Evolutionary conservation across 78 protist species (phyloP).

Genomic region (Creolimax fragrantissima): DNA sequence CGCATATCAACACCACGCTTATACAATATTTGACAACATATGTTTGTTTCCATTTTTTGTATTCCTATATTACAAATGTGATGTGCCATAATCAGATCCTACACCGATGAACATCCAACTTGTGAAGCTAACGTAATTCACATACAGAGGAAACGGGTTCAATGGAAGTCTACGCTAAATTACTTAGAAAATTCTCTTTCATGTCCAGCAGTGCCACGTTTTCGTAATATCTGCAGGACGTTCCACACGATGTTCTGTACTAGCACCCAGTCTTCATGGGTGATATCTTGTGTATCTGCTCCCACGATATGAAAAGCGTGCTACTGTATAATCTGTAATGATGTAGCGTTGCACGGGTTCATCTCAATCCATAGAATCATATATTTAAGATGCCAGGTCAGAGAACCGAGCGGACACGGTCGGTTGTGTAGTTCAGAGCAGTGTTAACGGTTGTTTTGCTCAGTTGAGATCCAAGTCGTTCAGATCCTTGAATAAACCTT

Average conservation of each 20-base stretch:
- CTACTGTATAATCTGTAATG: background rate
- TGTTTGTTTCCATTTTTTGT: background rate
- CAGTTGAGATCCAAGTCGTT: background rate
- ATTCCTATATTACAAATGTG: background rate
- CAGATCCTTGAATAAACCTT: background rate
- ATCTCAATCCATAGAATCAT: background rate
- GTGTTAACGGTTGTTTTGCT: background rate
- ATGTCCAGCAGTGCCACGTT: too few species aligned
- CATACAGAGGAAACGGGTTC: background rate
- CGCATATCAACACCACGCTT: background rate
- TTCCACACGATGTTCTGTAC: background rate
- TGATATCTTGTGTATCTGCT: background rate
- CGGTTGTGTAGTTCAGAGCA: too few species aligned
- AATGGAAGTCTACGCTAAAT: background rate
- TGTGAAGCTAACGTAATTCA: background rate
- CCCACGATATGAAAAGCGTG: background rate
- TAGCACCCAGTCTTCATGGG: background rate
- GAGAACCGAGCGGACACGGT: too few species aligned
- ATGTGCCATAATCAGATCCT: background rate
- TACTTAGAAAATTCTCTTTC: too few species aligned
- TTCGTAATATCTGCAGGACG: background rate
- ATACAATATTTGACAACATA: background rate
- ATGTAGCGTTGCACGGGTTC: background rate
- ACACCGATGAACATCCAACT: background rate
- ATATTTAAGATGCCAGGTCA: too few species aligned